A percentile compares a stretch with the other conserved stretches of the same genome.
Conservation (phyloP, 805 yeast genomes). For the Yamadazyma akitaensis region DNA sequence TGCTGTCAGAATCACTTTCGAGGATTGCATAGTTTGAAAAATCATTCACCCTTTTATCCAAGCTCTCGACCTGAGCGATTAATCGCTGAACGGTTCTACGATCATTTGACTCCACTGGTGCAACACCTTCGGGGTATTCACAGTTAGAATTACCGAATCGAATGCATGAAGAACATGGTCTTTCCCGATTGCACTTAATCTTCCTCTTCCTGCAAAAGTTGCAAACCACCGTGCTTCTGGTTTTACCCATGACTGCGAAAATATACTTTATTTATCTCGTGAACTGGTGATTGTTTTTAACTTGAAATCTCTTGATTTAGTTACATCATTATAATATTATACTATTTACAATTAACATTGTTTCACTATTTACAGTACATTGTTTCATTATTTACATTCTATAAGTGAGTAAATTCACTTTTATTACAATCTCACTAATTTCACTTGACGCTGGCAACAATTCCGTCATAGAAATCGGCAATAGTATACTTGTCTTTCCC, state of each 20-base stretch:
- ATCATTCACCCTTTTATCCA: slow-evolving; percentile 5
- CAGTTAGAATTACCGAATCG: slow-evolving; percentile 6
- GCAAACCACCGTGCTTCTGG: slow-evolving; percentile 8
- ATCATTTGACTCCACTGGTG: slow-evolving; percentile 3
- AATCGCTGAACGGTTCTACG: not conserved
- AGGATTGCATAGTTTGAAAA: not conserved
- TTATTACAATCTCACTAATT: no score
- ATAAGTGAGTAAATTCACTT: no score
- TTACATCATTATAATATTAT: no score
- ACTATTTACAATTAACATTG: no score
- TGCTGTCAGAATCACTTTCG: not conserved
- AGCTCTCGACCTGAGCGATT: slow-evolving; percentile 1
- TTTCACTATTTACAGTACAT: not conserved
- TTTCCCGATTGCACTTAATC: slow-evolving; percentile 12
- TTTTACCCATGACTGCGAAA: slow-evolving; percentile 1
- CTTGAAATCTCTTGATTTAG: no score
- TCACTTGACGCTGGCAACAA: not conserved
- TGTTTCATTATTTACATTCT: not conserved
- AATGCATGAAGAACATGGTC: slow-evolving; percentile 13
- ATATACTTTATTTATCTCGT: not conserved
- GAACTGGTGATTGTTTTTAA: no score
- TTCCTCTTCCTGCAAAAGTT: slow-evolving; percentile 11
- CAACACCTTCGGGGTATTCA: slow-evolving; percentile 2
- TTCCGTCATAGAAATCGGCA: not conserved
- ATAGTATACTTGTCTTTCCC: not conserved